Conservation (phyloP, 768 basidiomycete species). For the Tulasnella sp. region DNA sequence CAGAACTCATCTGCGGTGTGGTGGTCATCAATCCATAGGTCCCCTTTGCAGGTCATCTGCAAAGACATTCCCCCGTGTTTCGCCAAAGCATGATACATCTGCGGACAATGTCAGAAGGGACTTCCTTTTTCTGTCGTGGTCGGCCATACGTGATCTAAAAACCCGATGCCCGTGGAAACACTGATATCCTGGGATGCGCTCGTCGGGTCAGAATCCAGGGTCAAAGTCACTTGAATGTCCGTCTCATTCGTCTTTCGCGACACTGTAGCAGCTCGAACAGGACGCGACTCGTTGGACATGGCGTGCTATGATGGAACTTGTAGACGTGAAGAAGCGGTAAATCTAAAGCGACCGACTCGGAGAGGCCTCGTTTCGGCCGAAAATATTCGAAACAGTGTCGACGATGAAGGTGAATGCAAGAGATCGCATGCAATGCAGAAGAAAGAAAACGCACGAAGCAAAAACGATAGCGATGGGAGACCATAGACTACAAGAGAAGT, state of each 20-base stretch:
- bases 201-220: slow-evolving; percentile 64
- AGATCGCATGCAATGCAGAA: neutral
- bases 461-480: neutral
- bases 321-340: neutral
- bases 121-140: neutral
- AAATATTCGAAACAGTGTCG: too few species aligned
- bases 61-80: slow-evolving; percentile 95
- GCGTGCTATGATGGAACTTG: neutral
- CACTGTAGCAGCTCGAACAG: slow-evolving; percentile 38
- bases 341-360: slow-evolving; percentile 2
- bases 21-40: slow-evolving; percentile 96
- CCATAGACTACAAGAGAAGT: too few species aligned
- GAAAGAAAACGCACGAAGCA: slow-evolving; percentile 1
- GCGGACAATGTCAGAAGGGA: neutral
- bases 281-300: slow-evolving; percentile 5
- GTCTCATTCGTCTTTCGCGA: slow-evolving; percentile 88
- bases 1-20: slow-evolving; percentile 74
- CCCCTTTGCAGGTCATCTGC: slow-evolving; percentile 82
- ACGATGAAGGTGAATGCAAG: neutral
- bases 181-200: slow-evolving; percentile 57
- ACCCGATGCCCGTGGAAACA: slow-evolving; percentile 92
- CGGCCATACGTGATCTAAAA: slow-evolving; percentile 78
- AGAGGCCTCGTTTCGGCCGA: too few species aligned
- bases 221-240: slow-evolving; percentile 64
- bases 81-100: slow-evolving; percentile 98